Percentiles rank a stretch among this genome's conserved stretches.
Conservation (phyloP, 495 filamentous ascomycete genomes). For the Chaetomium tenue region DNA sequence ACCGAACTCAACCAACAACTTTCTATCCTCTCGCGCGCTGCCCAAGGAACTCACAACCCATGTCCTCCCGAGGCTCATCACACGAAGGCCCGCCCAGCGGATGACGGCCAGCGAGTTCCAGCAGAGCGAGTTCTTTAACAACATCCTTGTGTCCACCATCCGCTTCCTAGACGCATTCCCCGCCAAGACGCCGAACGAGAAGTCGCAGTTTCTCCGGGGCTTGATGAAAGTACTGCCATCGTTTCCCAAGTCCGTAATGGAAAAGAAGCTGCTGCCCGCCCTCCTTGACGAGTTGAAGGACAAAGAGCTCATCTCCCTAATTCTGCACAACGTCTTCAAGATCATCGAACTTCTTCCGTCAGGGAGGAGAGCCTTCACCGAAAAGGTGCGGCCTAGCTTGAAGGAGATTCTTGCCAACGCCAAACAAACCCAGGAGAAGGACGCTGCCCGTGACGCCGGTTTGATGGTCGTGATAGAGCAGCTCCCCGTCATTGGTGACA, state of each 20-base stretch:
- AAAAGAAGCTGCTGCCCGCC: conserved; percentile 87
- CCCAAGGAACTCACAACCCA: conserved; percentile 72
- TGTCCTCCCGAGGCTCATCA: conserved; percentile 79
- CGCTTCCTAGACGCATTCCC: conserved; percentile 89
- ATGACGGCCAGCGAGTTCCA: conserved; percentile 91
- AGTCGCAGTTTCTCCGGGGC: conserved; percentile 86
- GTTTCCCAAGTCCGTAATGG: conserved; percentile 88
- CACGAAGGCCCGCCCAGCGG: conserved; percentile 77
- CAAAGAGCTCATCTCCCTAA: conserved; percentile 73
- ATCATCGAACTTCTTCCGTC: conserved; percentile 75
- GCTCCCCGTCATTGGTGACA: conserved; percentile 66
- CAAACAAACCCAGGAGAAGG: conserved; percentile 63
- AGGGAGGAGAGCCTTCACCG: conserved; percentile 71
- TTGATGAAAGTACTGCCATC: conserved; percentile 80
- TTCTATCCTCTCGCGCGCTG: conserved; percentile 70
- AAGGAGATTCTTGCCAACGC: conserved; percentile 69
- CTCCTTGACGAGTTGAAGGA: conserved; percentile 92
- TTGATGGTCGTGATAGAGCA: conserved; percentile 87
- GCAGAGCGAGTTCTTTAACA: conserved; percentile 91
- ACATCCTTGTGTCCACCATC: conserved; percentile 90
- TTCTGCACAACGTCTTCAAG: conserved; percentile 87
- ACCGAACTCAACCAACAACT: conserved; percentile 77
- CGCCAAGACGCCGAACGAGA: conserved; percentile 87
- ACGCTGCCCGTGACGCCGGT: conserved; percentile 81
- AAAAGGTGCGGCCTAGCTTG: conserved; percentile 78